phyloP scores from a whole-genome alignment of 2,329 filamentous ascomycete species.

The Aspergillus tamarii region DNA sequence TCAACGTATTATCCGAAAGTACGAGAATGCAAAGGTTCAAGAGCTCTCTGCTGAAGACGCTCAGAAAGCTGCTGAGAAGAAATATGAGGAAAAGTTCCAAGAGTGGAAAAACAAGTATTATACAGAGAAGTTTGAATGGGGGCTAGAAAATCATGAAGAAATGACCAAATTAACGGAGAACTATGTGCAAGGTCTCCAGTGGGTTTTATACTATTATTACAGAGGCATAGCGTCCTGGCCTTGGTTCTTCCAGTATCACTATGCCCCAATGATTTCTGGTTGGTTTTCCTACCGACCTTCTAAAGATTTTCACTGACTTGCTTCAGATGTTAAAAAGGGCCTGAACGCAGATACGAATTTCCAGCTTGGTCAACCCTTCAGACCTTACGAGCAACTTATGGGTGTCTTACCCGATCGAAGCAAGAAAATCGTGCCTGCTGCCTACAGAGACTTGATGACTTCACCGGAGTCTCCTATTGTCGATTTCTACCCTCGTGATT shows the following conservation, averaged over 20 bases:
- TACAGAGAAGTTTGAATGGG: constrained; percentile 86
- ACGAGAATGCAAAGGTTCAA: constrained; percentile 85
- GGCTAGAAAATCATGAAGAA: constrained; percentile 76
- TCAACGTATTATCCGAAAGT: constrained; percentile 81
- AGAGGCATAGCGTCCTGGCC: constrained; percentile 96
- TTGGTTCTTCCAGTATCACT: constrained; percentile 97
- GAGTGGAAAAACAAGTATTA: constrained; percentile 97
- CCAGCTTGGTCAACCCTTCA: constrained; percentile 91
- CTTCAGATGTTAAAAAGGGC: constrained; percentile 80
- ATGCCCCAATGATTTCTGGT: constrained; percentile 93
- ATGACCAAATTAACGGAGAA: constrained; percentile 85
- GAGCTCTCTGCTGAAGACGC: constrained; percentile 80
- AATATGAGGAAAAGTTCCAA: constrained; percentile 88
- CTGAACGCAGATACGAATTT: constrained; percentile 87
- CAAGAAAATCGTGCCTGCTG: constrained; percentile 87
- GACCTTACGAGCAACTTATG: constrained; percentile 95
- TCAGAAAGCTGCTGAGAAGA: constrained; percentile 74
- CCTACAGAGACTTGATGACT: constrained; percentile 93
- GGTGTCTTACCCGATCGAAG: constrained; percentile 95
- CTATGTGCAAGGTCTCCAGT: constrained; percentile 95
- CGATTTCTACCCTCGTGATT: constrained; percentile 96
- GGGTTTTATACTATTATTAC: constrained; percentile 99
- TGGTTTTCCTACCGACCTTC: background rate
- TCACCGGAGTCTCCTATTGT: constrained; percentile 87
- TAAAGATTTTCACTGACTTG: constrained; percentile 25